Evolutionary conservation across 495 filamentous ascomycete genomes (phyloP).

Genomic region (Neurospora sp.): DNA sequence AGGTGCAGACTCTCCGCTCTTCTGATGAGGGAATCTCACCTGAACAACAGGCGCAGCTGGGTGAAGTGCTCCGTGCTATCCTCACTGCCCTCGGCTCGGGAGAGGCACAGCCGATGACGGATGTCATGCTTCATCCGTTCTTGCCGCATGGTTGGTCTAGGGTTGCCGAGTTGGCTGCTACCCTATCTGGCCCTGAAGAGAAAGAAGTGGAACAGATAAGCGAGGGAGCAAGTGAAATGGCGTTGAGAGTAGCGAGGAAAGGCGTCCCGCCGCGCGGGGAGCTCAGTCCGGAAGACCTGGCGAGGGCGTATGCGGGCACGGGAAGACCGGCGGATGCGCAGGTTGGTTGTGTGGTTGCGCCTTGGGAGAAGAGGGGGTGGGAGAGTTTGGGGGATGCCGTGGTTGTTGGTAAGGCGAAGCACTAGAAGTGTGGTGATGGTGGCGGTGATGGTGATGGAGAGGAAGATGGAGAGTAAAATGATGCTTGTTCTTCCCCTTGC

Average conservation of each 20-base stretch:
- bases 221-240: conserved; percentile 64
- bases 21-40: conserved; percentile 38
- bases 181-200: too few species aligned
- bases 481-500: not conserved
- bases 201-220: conserved; percentile 24
- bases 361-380: conserved; percentile 67
- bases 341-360: conserved; percentile 67
- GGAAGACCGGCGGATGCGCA: conserved; percentile 63
- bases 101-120: conserved; percentile 48
- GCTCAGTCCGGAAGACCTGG: conserved; percentile 58
- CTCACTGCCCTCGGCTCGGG: conserved; percentile 24
- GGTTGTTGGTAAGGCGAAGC: not conserved
- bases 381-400: conserved; percentile 21
- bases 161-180: too few species aligned
- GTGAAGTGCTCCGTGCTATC: conserved; percentile 36
- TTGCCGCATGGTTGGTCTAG: conserved; percentile 69
- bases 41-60: conserved; percentile 34
- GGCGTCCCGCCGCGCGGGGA: conserved; percentile 59
- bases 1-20: conserved; percentile 61
- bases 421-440: not conserved
- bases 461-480: not conserved
- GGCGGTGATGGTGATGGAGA: too few species aligned
- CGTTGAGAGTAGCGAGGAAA: conserved; percentile 64
- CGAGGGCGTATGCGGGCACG: conserved; percentile 67
- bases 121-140: conserved; percentile 69